Conservation (phyloP, 176 grass and related monocot species). For the Hordeum marinum region DNA sequence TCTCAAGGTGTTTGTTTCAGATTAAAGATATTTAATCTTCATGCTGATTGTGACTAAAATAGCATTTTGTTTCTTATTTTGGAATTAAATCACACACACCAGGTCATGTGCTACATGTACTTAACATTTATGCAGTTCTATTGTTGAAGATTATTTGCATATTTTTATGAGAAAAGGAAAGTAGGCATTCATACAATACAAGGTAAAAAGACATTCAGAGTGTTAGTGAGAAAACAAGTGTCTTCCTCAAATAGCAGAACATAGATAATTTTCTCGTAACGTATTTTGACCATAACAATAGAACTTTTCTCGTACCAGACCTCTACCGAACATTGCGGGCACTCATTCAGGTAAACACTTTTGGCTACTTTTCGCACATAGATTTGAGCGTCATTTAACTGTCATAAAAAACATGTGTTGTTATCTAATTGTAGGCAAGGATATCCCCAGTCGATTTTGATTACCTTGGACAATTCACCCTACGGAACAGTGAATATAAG, state of each 20-base stretch:
- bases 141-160: neutral
- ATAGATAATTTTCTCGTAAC: neutral
- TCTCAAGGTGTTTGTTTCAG: no score
- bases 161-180: neutral
- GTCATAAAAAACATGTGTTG: neutral
- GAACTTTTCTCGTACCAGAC: constrained; percentile 2
- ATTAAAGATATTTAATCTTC: no score
- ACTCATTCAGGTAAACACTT: constrained; percentile 65
- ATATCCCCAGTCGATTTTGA: no score
- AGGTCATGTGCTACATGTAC: neutral
- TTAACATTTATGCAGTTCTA: neutral
- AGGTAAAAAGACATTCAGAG: neutral
- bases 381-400: neutral
- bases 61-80: neutral
- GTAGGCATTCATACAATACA: neutral
- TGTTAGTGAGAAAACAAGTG: neutral
- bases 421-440: constrained; percentile 51
- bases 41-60: neutral
- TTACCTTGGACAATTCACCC: constrained; percentile 72
- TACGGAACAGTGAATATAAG: constrained; percentile 82
- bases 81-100: neutral
- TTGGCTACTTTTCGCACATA: neutral
- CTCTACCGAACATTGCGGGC: constrained; percentile 88
- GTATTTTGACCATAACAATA: neutral
- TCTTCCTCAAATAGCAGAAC: no score